Evolutionary conservation across 164 flowering plant species (phyloP), one percentile per base, ranked within the genome.

Genomic region (Magnolia officinalis): DNA sequence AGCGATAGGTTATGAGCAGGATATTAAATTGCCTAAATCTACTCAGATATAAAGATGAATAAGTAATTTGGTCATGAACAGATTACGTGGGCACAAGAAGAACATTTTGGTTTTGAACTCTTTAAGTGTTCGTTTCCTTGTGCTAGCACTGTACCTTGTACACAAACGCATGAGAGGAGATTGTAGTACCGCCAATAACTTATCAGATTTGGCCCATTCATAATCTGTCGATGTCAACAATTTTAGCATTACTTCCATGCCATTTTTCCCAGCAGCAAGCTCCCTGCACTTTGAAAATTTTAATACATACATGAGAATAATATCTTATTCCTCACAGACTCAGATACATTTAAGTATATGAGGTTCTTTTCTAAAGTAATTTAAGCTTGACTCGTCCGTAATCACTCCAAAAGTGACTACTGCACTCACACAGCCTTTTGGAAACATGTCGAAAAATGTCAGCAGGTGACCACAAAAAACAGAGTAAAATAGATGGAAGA

Each of bases 81-180:
- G 45, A 37, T 37, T 37, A 37, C 45, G 6, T 37, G 45, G 45
- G 6, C 45, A 37, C 45, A 37, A 37, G 45, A 37, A 37, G 6
- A 37, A 37, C 45, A 37, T 37, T 37, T 37, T 37, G 45, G 45
- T 37, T 37, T 37, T 37, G 45, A 37, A 37, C 45, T 37, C 0
- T 37, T 37, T 37, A 4, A 3, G 45, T 55, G 13, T 55, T 55
- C 61, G 1, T 11, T 55, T 6, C 61, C 61, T 55, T 11, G 19
- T 13, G 61, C 13, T 11, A 55, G 19, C 23, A 20, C 51, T 13
- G 21, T 87, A 93, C 98, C 98, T 90, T 45, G 91, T 92, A 83
- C 99, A 95, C 52, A 93, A 79, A 72, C 98, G 92, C 90, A 90
- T 82, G 21, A 95, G 81, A 86, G 92, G 90, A 59, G 84, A 74